Percentiles rank a stretch among this genome's conserved stretches.
Evolutionary conservation across 2,329 filamentous ascomycete species (phyloP).

Genomic region (Corinectria fuckeliana): DNA sequence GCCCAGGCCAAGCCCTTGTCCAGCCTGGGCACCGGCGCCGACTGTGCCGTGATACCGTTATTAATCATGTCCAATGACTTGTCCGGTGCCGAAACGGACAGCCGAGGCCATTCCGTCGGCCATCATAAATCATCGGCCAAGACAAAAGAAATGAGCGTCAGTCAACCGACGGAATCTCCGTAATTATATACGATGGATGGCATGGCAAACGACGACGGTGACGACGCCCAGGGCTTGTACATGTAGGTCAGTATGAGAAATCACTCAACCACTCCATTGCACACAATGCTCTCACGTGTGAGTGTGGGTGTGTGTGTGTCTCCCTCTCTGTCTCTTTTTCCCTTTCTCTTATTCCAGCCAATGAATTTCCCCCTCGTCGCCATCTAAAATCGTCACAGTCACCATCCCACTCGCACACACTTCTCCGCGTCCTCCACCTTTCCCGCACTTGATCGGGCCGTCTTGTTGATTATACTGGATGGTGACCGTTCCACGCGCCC

Average conservation of each 20-base stretch:
- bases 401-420: not conserved
- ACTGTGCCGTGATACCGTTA: not conserved
- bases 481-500: constrained; percentile 11
- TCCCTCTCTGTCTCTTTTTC: not conserved
- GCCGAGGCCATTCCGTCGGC: constrained; percentile 5
- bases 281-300: not conserved
- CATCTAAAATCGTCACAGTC: not conserved
- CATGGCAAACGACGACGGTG: constrained; percentile 2
- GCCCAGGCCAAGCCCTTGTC: not conserved
- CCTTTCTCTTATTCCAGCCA: not conserved
- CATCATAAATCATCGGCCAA: no score
- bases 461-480: constrained; percentile 7
- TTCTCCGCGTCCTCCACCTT: not conserved
- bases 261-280: not conserved
- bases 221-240: not conserved
- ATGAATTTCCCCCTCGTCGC: not conserved
- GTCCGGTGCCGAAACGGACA: constrained; percentile 2
- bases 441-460: constrained; percentile 16
- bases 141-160: constrained; percentile 20
- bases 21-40: not conserved
- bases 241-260: no score
- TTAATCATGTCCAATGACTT: no score
- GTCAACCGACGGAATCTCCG: not conserved
- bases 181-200: no score
- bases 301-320: not conserved